These are phyloP conservation scores for Tetragonia tetragonoides DNA, from an alignment of 148 eudicot genomes.

Conservation along the genomic window DNA sequence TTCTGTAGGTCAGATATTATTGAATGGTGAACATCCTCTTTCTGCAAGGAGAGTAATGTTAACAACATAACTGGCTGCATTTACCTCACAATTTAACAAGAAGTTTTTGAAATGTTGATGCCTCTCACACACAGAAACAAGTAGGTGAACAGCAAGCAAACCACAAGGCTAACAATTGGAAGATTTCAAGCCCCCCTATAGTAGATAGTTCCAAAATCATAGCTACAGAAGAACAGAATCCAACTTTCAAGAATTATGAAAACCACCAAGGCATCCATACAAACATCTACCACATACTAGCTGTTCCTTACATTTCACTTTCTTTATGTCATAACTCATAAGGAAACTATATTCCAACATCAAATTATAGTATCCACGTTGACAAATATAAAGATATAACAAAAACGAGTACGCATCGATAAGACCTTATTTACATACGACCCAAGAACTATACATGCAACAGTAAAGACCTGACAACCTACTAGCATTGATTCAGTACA, in stretches of 20 bases:
- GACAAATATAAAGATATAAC: background rate
- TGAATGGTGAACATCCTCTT: slow-evolving; percentile 99
- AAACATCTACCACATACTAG: background rate
- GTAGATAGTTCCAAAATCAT: background rate
- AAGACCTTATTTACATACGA: background rate
- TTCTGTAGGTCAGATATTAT: slow-evolving; percentile 98
- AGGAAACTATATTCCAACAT: background rate
- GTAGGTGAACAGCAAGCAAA: background rate
- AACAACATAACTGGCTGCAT: background rate
- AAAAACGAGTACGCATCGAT: too few relatives aligned
- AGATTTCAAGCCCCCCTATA: background rate
- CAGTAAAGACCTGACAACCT: background rate
- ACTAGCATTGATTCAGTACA: too few relatives aligned
- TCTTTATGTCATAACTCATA: background rate
- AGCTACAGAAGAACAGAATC: background rate
- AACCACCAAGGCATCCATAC: background rate
- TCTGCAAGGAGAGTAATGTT: slow-evolving; percentile 46
- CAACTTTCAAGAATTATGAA: background rate
- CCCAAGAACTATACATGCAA: background rate
- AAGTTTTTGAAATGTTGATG: background rate
- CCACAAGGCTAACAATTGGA: background rate
- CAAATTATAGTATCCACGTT: background rate
- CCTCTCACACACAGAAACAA: slow-evolving; percentile 10
- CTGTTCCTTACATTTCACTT: background rate
- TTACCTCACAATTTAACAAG: background rate